These are phyloP conservation scores for Excoecaria cochinchinensis DNA, from an alignment of 345 rosid species.

Conservation along the genomic window DNA sequence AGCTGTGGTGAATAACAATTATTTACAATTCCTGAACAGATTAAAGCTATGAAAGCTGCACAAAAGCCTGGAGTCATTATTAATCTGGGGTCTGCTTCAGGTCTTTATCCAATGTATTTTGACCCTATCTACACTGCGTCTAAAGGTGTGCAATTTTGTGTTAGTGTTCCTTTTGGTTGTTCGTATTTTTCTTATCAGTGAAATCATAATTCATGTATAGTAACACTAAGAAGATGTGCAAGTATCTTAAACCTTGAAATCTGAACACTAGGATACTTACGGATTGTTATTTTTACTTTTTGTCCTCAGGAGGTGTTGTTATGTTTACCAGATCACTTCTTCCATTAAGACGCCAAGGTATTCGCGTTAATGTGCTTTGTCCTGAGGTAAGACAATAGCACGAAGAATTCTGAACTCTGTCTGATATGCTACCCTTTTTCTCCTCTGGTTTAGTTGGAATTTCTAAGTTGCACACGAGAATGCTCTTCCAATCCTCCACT, in stretches of 20 bases:
- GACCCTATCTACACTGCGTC: conserved; percentile 78
- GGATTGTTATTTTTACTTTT: conserved; percentile 14
- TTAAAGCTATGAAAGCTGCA: conserved; percentile 63
- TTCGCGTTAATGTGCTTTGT: conserved; percentile 91
- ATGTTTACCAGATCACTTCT: conserved; percentile 84
- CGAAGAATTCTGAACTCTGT: not conserved
- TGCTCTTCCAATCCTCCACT: too few species aligned
- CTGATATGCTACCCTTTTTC: not conserved
- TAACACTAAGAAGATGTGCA: not conserved
- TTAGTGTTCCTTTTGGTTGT: not conserved
- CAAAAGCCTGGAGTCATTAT: conserved; percentile 86
- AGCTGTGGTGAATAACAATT: not conserved
- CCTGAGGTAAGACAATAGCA: conserved; percentile 67
- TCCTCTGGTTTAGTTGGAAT: not conserved
- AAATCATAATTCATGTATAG: not conserved
- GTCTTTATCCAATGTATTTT: conserved; percentile 63
- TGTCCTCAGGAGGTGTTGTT: conserved; percentile 65
- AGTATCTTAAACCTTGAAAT: not conserved
- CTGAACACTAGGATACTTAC: conserved; percentile 8
- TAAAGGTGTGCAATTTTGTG: conserved; percentile 58
- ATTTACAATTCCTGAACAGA: conserved; percentile 42
- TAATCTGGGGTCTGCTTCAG: conserved; percentile 83
- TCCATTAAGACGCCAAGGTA: conserved; percentile 56
- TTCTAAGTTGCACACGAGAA: too few species aligned
- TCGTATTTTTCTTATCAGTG: not conserved